Conservation (phyloP, 768 basidiomycete genomes). For the Termitomyces sp. region DNA sequence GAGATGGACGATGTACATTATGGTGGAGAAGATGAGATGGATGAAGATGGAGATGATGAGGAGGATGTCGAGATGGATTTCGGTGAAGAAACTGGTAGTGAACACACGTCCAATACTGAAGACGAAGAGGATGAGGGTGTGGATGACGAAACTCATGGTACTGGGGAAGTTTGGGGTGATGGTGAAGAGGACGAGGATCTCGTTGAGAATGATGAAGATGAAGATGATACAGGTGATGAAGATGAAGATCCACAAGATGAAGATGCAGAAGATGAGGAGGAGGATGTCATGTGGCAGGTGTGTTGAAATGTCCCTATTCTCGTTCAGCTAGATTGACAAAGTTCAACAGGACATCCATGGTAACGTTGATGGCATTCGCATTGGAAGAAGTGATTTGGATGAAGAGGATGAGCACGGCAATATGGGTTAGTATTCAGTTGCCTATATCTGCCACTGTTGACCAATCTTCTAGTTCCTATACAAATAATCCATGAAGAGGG, state of each 20-base stretch:
- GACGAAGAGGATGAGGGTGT: conserved; percentile 65
- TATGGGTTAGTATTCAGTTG: conserved; percentile 21
- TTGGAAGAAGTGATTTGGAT: conserved; percentile 45
- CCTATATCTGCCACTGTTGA: neutral
- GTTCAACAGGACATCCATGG: conserved; percentile 45
- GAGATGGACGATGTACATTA: conserved; percentile 83
- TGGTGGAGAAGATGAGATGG: conserved; percentile 68
- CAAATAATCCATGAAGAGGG: conserved; percentile 59
- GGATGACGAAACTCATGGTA: conserved; percentile 50
- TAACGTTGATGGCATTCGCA: conserved; percentile 36
- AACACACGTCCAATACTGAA: conserved; percentile 72
- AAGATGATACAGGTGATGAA: conserved; percentile 40
- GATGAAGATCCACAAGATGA: conserved; percentile 40
- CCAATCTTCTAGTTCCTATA: conserved; percentile 31
- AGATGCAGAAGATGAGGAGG: conserved; percentile 40
- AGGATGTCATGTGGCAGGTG: conserved; percentile 59
- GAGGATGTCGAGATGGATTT: conserved; percentile 88
- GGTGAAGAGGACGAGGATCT: conserved; percentile 66
- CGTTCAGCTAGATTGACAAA: neutral
- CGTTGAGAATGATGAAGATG: conserved; percentile 43
- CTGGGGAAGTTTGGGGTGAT: conserved; percentile 60
- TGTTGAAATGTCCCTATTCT: conserved; percentile 9
- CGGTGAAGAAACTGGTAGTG: conserved; percentile 77
- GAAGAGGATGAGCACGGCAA: conserved; percentile 58
- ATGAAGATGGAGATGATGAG: conserved; percentile 72